Evolutionary conservation across 2,329 filamentous ascomycete species (phyloP).

Genomic region (Coleophoma eucalyptorum): DNA sequence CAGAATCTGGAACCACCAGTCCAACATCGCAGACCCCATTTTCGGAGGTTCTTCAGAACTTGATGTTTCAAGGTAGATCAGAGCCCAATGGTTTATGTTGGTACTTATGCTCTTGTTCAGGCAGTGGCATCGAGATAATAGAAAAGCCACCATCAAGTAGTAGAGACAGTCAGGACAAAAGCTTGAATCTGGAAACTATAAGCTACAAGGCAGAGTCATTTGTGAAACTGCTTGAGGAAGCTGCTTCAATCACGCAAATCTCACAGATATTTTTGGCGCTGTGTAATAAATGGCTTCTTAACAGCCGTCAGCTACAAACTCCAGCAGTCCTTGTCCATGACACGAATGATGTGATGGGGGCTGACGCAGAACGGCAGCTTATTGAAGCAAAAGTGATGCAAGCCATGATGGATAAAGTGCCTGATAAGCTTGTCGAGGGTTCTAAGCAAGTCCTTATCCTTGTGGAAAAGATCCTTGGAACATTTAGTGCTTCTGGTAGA

Average conservation of each 20-base stretch:
- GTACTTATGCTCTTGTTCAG: conserved; percentile 43
- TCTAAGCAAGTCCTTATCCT: conserved; percentile 64
- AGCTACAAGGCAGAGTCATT: conserved; percentile 43
- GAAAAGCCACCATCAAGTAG: conserved; percentile 6
- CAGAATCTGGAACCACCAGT: conserved; percentile 1
- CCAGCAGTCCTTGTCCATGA: conserved; percentile 22
- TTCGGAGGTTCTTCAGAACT: conserved; percentile 42
- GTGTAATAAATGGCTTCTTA: conserved; percentile 53
- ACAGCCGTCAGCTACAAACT: conserved; percentile 7
- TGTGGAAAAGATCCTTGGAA: conserved; percentile 52
- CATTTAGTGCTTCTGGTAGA: conserved; percentile 25
- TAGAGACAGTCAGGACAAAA: not conserved
- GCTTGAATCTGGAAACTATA: not conserved
- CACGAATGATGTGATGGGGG: conserved; percentile 25
- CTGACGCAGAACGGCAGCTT: conserved; percentile 44
- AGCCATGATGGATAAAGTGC: conserved; percentile 58
- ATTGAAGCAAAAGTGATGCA: conserved; percentile 60
- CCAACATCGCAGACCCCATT: not conserved
- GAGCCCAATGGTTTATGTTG: conserved; percentile 36
- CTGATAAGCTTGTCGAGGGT: conserved; percentile 59
- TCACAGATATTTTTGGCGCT: conserved; percentile 58
- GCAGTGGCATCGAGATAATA: conserved; percentile 50
- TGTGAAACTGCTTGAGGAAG: conserved; percentile 43
- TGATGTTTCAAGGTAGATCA: conserved; percentile 50
- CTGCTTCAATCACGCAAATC: conserved; percentile 36